Conservation (phyloP, 2,329 filamentous ascomycete species). For the Phoma herbarum region DNA sequence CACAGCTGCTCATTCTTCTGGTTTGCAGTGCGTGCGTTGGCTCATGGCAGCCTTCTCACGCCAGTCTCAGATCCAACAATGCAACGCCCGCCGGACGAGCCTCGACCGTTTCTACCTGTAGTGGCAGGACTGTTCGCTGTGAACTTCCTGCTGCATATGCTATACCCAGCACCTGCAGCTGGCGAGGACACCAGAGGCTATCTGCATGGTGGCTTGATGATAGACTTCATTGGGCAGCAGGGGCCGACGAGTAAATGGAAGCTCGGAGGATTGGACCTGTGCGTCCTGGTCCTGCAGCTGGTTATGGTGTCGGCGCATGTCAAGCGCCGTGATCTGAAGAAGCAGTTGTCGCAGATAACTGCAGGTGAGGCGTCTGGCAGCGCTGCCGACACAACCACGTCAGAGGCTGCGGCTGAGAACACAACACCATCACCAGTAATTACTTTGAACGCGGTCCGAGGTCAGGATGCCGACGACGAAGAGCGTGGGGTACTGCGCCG, state of each 20-base stretch:
- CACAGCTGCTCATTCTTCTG: conserved; percentile 66
- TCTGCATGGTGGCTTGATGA: conserved; percentile 68
- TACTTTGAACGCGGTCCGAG: conserved; percentile 31
- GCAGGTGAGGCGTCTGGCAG: conserved; percentile 25
- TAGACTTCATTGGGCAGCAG: conserved; percentile 71
- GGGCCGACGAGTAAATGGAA: conserved; percentile 63
- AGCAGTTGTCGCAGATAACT: conserved; percentile 43
- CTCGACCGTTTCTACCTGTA: conserved; percentile 62
- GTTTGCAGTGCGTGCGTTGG: conserved; percentile 62
- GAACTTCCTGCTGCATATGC: conserved; percentile 64
- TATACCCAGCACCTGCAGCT: conserved; percentile 52
- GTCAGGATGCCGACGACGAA: conserved; percentile 67
- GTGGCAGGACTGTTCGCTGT: conserved; percentile 64
- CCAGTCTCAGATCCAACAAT: conserved; percentile 61
- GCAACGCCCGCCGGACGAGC: conserved; percentile 58
- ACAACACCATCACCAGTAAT: conserved; percentile 12
- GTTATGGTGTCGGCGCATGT: conserved; percentile 64
- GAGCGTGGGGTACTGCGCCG: conserved; percentile 63
- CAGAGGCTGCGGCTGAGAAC: conserved; percentile 19
- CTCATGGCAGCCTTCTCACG: conserved; percentile 67
- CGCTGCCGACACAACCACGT: conserved; percentile 19
- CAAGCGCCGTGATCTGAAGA: conserved; percentile 60
- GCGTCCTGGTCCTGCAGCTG: conserved; percentile 65
- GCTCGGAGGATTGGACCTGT: conserved; percentile 62
- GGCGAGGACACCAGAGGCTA: conserved; percentile 62